These are phyloP conservation scores for Nigrospora oryzae DNA, from an alignment of 2,329 filamentous ascomycete genomes.

Conservation along the genomic window DNA sequence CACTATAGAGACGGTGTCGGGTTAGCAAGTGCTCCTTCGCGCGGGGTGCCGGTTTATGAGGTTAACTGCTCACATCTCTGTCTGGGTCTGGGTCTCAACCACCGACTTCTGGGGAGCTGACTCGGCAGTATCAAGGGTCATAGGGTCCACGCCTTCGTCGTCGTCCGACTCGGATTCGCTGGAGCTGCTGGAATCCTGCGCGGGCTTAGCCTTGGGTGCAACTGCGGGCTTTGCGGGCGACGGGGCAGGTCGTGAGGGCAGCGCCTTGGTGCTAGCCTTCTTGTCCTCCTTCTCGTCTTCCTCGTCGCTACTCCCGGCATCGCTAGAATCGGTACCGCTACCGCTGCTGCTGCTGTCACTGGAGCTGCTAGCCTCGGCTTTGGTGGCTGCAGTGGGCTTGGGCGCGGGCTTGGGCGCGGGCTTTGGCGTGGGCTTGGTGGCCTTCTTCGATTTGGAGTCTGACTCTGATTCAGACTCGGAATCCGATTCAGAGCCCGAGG, in stretches of 20 bases:
- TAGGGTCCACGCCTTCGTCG: slow-evolving; percentile 3
- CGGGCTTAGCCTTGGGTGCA: slow-evolving; percentile 3
- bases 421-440: too few species aligned
- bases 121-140: slow-evolving; percentile 10
- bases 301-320: neutral
- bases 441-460: too few species aligned
- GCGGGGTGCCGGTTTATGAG: too few species aligned
- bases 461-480: neutral
- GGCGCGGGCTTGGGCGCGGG: neutral
- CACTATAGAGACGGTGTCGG: slow-evolving; percentile 9
- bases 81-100: slow-evolving; percentile 8
- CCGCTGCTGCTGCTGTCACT: neutral
- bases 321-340: slow-evolving; percentile 4
- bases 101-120: slow-evolving; percentile 3
- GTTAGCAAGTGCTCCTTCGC: neutral
- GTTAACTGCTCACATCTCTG: slow-evolving; percentile 10
- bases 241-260: neutral
- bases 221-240: slow-evolving; percentile 2
- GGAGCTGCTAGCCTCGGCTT: slow-evolving; percentile 1
- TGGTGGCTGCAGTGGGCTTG: neutral
- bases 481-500: too few species aligned
- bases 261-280: neutral
- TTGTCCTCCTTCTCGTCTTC: slow-evolving; percentile 27
- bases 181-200: slow-evolving; percentile 1
- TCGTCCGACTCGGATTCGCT: neutral